phyloP scores from a whole-genome alignment of 805 yeast genomes.

The Wickerhamiella occidentalis region DNA sequence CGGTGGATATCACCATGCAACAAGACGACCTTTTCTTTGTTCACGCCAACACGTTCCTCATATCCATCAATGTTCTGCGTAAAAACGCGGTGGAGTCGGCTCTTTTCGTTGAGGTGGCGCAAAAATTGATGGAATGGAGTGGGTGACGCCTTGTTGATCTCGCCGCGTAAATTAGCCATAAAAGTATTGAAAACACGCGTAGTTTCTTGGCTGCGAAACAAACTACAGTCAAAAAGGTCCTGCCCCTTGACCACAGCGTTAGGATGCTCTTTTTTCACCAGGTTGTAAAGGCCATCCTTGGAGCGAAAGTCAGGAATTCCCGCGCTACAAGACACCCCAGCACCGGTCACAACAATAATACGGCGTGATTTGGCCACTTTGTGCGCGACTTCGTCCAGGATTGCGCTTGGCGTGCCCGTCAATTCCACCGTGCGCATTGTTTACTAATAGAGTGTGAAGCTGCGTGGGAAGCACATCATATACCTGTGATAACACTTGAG shows the following conservation, averaged over 20 bases:
- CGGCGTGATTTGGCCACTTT: slow-evolving; percentile 14
- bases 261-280: slow-evolving; percentile 54
- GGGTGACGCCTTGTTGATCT: slow-evolving; percentile 56
- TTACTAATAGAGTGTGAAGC: background rate
- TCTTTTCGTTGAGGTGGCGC: slow-evolving; percentile 43
- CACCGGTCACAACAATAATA: slow-evolving; percentile 73
- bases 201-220: slow-evolving; percentile 58
- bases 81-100: slow-evolving; percentile 69
- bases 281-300: slow-evolving; percentile 65
- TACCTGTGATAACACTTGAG: too few relatives aligned
- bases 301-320: slow-evolving; percentile 95
- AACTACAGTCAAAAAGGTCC: slow-evolving; percentile 78
- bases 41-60: slow-evolving; percentile 45
- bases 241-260: slow-evolving; percentile 62
- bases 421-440: slow-evolving; percentile 18
- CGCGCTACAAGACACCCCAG: slow-evolving; percentile 93
- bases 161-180: slow-evolving; percentile 66
- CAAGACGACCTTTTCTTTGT: slow-evolving; percentile 64
- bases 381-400: slow-evolving; percentile 17
- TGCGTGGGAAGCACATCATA: too few relatives aligned
- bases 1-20: slow-evolving; percentile 79
- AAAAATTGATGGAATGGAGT: slow-evolving; percentile 78
- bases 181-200: slow-evolving; percentile 71
- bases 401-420: slow-evolving; percentile 11
- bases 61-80: slow-evolving; percentile 92